phyloP scores from a whole-genome alignment of 2,329 filamentous ascomycete species.

The Epichloe uncinata region DNA sequence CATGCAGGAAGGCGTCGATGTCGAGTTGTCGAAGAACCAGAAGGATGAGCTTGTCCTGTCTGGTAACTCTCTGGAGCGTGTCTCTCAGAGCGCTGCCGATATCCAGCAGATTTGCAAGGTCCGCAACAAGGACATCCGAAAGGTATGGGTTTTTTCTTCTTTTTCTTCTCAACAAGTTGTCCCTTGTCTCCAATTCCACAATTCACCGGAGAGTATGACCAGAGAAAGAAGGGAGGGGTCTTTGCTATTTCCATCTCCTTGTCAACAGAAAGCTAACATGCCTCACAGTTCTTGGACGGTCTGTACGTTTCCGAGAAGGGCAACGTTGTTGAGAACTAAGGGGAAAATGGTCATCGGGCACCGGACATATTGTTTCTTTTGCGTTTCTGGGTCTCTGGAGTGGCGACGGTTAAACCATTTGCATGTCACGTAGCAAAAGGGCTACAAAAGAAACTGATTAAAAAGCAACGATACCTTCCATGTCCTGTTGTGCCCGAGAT shows the following conservation, averaged over 20 bases:
- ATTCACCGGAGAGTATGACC: background rate
- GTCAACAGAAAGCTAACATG: conserved; percentile 10
- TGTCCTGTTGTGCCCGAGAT: background rate
- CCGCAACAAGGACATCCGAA: conserved; percentile 99
- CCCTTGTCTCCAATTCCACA: background rate
- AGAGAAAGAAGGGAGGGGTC: too few relatives aligned
- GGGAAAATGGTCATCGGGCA: conserved; percentile 18
- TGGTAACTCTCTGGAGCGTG: conserved; percentile 93
- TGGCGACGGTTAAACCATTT: conserved; percentile 46
- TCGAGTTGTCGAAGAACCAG: conserved; percentile 77
- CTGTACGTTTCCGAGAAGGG: conserved; percentile 98
- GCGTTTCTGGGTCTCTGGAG: conserved; percentile 50
- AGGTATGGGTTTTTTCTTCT: conserved; percentile 41
- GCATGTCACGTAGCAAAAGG: conserved; percentile 45
- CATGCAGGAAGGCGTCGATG: conserved; percentile 83
- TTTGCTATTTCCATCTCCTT: too few relatives aligned
- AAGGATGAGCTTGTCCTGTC: conserved; percentile 94
- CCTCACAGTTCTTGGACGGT: conserved; percentile 87
- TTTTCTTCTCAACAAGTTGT: background rate
- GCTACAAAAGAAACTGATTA: conserved; percentile 26
- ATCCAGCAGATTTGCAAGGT: conserved; percentile 99
- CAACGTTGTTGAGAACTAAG: conserved; percentile 69
- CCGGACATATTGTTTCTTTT: conserved; percentile 35
- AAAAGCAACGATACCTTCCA: conserved; percentile 24
- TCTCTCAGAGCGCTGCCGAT: conserved; percentile 96